phyloP scores from a whole-genome alignment of 108 stramenopile genomes.

The Seminavis robusta region DNA sequence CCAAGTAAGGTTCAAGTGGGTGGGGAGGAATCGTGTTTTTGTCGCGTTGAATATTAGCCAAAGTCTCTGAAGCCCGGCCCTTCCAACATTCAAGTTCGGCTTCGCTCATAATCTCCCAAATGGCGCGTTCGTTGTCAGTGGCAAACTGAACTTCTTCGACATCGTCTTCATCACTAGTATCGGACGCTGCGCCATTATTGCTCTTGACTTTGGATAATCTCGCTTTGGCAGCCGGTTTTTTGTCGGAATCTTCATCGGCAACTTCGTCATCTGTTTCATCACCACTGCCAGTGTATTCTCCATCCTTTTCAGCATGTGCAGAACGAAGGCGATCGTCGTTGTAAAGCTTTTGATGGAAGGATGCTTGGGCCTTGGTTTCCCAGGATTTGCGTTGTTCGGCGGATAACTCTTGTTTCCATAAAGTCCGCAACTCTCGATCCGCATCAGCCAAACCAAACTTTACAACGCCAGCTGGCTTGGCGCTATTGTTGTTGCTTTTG shows the following conservation, averaged over 20 bases:
- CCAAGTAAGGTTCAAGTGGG: too few relatives aligned
- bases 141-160: background rate
- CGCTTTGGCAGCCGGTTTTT: background rate
- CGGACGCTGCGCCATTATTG: background rate
- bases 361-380: constrained; percentile 11
- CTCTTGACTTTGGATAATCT: background rate
- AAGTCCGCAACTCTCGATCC: constrained; percentile 20
- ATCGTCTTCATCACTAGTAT: background rate
- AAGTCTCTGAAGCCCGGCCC: too few relatives aligned
- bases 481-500: too few relatives aligned
- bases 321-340: background rate
- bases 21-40: background rate
- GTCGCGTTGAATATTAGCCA: background rate
- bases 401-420: constrained; percentile 28
- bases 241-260: background rate
- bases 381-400: constrained; percentile 21
- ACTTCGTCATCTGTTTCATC: background rate
- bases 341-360: background rate
- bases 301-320: background rate
- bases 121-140: background rate
- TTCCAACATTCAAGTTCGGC: too few relatives aligned
- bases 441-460: constrained; percentile 27
- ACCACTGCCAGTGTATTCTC: background rate
- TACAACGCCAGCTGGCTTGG: too few relatives aligned
- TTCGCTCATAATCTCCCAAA: too few relatives aligned